Conservation (phyloP, 1,139 yeast genomes). For the Blastobotrys elegans region DNA sequence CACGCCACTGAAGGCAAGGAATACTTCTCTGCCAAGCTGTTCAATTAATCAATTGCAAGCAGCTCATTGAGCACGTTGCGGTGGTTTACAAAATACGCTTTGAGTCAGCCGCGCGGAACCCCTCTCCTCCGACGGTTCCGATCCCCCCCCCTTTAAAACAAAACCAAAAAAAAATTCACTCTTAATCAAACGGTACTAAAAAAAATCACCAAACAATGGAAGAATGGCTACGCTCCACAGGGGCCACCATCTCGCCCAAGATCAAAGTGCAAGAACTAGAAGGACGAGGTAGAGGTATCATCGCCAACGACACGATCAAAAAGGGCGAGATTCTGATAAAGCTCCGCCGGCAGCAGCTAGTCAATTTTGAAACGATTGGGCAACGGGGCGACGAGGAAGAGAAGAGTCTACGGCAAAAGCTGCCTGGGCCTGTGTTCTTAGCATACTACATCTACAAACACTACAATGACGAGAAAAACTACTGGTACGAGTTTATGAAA, state of each 20-base stretch:
- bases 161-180: neutral
- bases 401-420: slow-evolving; percentile 10
- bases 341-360: slow-evolving; percentile 54
- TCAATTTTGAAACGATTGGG: slow-evolving; percentile 55
- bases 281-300: slow-evolving; percentile 62
- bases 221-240: slow-evolving; percentile 22
- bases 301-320: slow-evolving; percentile 37
- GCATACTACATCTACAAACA: slow-evolving; percentile 24
- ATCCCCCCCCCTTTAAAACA: neutral
- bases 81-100: no score
- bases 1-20: no score
- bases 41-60: no score
- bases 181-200: neutral
- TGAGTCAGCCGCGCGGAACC: no score
- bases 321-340: slow-evolving; percentile 45
- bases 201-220: slow-evolving; percentile 1
- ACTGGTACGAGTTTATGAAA: slow-evolving; percentile 25
- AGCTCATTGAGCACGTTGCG: no score
- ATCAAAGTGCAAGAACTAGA: slow-evolving; percentile 33
- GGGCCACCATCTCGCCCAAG: slow-evolving; percentile 25
- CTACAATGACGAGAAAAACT: slow-evolving; percentile 9
- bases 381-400: slow-evolving; percentile 15
- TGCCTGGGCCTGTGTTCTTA: slow-evolving; percentile 28
- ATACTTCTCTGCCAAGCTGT: no score
- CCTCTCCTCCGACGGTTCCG: no score